A percentile compares a stretch with the other conserved stretches of the same genome.
Conservation (phyloP, 805 yeast genomes). For the Myxozyma melibiosi region DNA sequence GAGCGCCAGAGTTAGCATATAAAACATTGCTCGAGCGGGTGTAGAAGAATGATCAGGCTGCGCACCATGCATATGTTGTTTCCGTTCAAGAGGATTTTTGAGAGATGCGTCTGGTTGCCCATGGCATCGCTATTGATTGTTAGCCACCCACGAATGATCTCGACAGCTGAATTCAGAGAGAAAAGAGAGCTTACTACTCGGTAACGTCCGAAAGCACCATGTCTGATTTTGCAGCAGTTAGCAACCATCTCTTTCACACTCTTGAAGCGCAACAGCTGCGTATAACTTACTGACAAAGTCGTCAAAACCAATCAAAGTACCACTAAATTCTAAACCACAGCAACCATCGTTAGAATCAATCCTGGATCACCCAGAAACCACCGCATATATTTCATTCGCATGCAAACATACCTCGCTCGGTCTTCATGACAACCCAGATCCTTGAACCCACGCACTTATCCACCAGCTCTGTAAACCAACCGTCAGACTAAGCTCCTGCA, state of each 20-base stretch:
- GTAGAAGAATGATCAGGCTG: not conserved
- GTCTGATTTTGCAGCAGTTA: constrained; percentile 39
- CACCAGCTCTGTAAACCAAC: constrained; percentile 73
- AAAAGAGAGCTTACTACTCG: constrained; percentile 51
- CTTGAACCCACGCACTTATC: constrained; percentile 83
- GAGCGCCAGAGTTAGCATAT: not conserved
- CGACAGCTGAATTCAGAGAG: constrained; percentile 5
- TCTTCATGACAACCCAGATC: constrained; percentile 70
- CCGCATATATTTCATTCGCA: not conserved
- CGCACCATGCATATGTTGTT: constrained; percentile 46
- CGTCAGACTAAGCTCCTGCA: not conserved
- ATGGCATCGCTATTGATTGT: constrained; percentile 45
- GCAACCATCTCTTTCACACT: not conserved
- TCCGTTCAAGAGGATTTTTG: constrained; percentile 46
- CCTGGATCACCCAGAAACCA: not conserved
- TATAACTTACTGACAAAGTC: constrained; percentile 70
- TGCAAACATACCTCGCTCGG: constrained; percentile 43
- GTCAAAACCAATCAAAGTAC: constrained; percentile 88
- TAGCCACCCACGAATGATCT: not conserved
- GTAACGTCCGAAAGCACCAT: constrained; percentile 82
- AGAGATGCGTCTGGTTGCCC: constrained; percentile 49
- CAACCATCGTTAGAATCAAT: not conserved
- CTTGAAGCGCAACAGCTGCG: not conserved
- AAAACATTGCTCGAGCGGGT: no score
- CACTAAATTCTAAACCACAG: constrained; percentile 68